Conservation (phyloP, 202 grass and related monocot species). For the Elaeis oleifera region DNA sequence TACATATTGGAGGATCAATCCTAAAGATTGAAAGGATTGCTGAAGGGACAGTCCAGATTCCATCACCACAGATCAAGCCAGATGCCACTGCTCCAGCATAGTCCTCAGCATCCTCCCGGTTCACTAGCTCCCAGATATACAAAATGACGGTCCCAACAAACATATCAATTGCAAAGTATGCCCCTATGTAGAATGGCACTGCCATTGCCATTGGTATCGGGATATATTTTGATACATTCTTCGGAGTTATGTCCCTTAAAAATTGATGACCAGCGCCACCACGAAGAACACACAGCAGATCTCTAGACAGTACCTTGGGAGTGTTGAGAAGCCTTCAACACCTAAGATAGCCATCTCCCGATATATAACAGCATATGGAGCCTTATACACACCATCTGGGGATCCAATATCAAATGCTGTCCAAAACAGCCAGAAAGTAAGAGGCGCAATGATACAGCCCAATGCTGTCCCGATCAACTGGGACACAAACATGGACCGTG, state of each 20-base stretch:
- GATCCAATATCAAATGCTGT: conserved; percentile 78
- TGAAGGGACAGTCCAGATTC: conserved; percentile 87
- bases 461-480: conserved; percentile 83
- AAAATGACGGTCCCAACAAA: conserved; percentile 75
- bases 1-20: conserved; percentile 89
- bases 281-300: conserved; percentile 73
- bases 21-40: conserved; percentile 64
- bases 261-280: conserved; percentile 55
- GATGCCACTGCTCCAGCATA: conserved; percentile 61
- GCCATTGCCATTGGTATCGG: conserved; percentile 93
- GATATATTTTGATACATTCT: conserved; percentile 54
- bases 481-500: conserved; percentile 88
- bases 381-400: conserved; percentile 80
- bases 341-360: conserved; percentile 92
- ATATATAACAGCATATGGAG: conserved; percentile 80
- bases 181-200: conserved; percentile 93
- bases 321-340: conserved; percentile 59
- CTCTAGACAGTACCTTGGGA: conserved; percentile 71
- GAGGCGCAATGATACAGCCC: conserved; percentile 80
- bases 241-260: conserved; percentile 46
- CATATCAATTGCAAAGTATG: conserved; percentile 93
- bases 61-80: conserved; percentile 91
- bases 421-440: conserved; percentile 96
- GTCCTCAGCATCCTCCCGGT: conserved; percentile 69
- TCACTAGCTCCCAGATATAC: conserved; percentile 71